A percentile compares a stretch with the other conserved stretches of the same genome.
Evolutionary conservation across 345 rosid species (phyloP).

Genomic region (Murraya paniculata): DNA sequence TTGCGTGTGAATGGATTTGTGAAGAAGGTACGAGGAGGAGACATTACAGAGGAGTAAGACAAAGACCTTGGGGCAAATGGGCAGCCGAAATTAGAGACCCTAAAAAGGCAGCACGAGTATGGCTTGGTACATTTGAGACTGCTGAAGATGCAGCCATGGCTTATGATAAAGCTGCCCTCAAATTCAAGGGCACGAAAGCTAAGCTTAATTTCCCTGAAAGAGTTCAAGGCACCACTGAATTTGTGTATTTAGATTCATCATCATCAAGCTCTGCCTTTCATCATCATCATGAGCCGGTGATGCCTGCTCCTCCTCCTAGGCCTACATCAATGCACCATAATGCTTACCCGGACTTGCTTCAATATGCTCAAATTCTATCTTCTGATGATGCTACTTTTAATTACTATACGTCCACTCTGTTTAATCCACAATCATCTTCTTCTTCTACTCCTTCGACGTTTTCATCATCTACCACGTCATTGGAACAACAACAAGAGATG

Average conservation of each 20-base stretch:
- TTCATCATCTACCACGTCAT: slow-evolving; percentile 23
- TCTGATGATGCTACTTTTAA: slow-evolving; percentile 62
- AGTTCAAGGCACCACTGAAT: slow-evolving; percentile 51
- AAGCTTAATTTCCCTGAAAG: slow-evolving; percentile 89
- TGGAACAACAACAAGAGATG: slow-evolving; percentile 18
- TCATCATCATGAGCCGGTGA: not conserved
- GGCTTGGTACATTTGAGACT: slow-evolving; percentile 91
- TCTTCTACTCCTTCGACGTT: slow-evolving; percentile 35
- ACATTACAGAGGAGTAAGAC: slow-evolving; percentile 94
- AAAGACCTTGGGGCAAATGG: slow-evolving; percentile 99
- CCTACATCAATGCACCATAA: slow-evolving; percentile 27
- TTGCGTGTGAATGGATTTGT: not conserved
- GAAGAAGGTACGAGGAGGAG: slow-evolving; percentile 56
- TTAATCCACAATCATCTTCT: slow-evolving; percentile 34
- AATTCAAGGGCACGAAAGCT: slow-evolving; percentile 92
- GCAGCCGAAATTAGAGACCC: slow-evolving; percentile 95
- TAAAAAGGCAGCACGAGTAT: slow-evolving; percentile 65
- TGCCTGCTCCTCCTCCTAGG: slow-evolving; percentile 12
- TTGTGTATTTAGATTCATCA: slow-evolving; percentile 14
- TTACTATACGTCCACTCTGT: slow-evolving; percentile 55
- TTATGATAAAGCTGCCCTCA: slow-evolving; percentile 83
- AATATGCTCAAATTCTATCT: slow-evolving; percentile 76
- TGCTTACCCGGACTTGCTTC: slow-evolving; percentile 59
- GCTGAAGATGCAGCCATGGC: slow-evolving; percentile 93
- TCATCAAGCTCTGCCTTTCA: not conserved